Evolutionary conservation across 1,284 basidiomycete species (phyloP).

Genomic region (Ustilago crameri): DNA sequence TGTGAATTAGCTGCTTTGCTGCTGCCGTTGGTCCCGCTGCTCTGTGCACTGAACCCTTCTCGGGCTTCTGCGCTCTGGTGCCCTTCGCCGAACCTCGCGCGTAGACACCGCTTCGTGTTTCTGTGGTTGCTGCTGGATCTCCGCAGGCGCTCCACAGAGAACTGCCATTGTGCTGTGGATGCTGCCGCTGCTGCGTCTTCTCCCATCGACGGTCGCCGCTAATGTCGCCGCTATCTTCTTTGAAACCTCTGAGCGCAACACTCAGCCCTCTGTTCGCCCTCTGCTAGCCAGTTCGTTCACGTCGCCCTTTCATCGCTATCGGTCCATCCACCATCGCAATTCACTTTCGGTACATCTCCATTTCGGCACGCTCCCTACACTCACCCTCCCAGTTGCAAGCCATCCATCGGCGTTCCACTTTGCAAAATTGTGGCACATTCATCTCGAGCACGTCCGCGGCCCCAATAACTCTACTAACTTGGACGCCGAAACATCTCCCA

Average conservation of each 20-base stretch:
- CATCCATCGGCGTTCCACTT: not conserved
- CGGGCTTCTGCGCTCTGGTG: not conserved
- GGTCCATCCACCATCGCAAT: slow-evolving; percentile 10
- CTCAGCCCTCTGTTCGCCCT: not conserved
- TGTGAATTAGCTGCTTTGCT: not conserved
- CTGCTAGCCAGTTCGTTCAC: not conserved
- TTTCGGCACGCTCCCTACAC: slow-evolving; percentile 37
- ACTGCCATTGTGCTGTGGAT: not conserved
- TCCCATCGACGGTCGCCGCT: not conserved
- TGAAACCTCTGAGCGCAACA: not conserved
- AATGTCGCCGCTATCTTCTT: slow-evolving; percentile 1
- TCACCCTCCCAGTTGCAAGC: slow-evolving; percentile 15
- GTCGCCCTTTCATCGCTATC: not conserved
- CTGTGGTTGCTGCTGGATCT: slow-evolving; percentile 7
- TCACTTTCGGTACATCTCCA: not conserved
- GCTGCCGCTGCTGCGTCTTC: not conserved
- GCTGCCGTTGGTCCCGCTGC: too few relatives aligned
- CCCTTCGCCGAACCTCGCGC: not conserved
- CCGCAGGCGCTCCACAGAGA: slow-evolving; percentile 3
- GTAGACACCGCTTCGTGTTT: not conserved
- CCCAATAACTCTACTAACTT: not conserved
- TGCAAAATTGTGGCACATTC: not conserved
- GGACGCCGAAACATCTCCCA: not conserved
- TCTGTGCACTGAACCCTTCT: not conserved
- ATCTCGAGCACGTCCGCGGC: not conserved